A percentile compares a stretch with the other conserved stretches of the same genome.
Evolutionary conservation across 306 rosid genomes (phyloP).

Genomic region (Astragalus glycyphyllos): DNA sequence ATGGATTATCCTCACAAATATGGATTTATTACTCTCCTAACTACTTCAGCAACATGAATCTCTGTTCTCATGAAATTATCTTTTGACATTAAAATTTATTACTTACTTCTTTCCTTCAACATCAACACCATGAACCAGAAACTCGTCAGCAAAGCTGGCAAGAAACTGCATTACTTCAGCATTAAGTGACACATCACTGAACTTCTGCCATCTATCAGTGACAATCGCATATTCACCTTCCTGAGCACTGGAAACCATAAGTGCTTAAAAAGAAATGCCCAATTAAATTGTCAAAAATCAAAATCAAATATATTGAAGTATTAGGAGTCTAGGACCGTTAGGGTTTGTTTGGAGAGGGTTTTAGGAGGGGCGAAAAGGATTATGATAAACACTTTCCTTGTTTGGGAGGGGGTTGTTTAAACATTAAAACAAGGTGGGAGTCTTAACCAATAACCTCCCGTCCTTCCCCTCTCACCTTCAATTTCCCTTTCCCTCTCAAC

Average conservation of each 20-base stretch:
- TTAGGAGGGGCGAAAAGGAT: too few relatives aligned
- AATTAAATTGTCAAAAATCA: conserved; percentile 22
- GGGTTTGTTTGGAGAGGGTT: not conserved
- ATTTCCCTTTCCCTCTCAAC: too few relatives aligned
- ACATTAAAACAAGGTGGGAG: too few relatives aligned
- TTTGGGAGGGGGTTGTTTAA: too few relatives aligned
- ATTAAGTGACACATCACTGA: conserved; percentile 77
- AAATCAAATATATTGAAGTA: conserved; percentile 23
- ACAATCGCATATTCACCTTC: conserved; percentile 89
- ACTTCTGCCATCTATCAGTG: conserved; percentile 97
- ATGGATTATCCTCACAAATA: not conserved
- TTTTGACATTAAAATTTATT: not conserved
- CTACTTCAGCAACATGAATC: not conserved
- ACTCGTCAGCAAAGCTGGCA: conserved; percentile 87
- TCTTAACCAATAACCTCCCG: too few relatives aligned
- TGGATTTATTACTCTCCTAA: conserved; percentile 10
- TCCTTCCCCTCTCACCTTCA: too few relatives aligned
- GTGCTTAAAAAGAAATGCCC: conserved; percentile 32
- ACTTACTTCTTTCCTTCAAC: conserved; percentile 97
- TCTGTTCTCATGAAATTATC: conserved; percentile 4
- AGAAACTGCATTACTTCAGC: conserved; percentile 68
- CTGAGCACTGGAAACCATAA: conserved; percentile 51
- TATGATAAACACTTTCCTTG: too few relatives aligned
- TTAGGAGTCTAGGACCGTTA: not conserved
- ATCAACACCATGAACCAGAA: conserved; percentile 95